phyloP scores from a whole-genome alignment of 306 rosid species.

The Vigna radiata region DNA sequence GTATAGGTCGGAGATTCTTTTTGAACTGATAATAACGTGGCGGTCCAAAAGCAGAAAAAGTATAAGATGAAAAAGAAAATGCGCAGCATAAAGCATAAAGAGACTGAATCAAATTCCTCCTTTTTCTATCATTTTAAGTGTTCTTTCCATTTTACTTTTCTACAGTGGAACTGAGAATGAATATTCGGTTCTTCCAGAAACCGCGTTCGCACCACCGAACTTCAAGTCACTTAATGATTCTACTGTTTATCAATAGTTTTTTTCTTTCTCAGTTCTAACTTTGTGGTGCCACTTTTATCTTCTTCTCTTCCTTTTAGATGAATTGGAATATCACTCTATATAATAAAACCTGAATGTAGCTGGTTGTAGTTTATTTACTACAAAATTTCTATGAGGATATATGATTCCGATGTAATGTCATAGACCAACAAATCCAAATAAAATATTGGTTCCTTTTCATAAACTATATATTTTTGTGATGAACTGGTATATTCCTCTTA shows the following conservation, averaged over 20 bases:
- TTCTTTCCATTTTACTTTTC: background rate
- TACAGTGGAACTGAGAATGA: background rate
- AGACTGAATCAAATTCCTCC: background rate
- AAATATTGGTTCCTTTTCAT: background rate
- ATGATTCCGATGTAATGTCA: background rate
- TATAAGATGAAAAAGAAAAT: background rate
- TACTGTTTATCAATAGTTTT: background rate
- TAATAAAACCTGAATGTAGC: background rate
- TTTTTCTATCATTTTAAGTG: background rate
- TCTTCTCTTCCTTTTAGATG: background rate
- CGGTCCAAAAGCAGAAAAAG: background rate
- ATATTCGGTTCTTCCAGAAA: background rate
- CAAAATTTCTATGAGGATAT: background rate
- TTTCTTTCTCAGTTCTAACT: background rate
- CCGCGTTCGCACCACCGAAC: constrained; percentile 5
- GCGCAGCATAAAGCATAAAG: background rate
- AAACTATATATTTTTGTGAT: no score
- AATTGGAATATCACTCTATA: background rate
- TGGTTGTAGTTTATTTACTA: background rate
- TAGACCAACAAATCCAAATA: background rate
- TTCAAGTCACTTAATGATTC: background rate
- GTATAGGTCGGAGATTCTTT: background rate
- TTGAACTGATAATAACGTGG: background rate
- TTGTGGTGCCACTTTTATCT: background rate
- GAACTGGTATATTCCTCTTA: no score